Conservation (phyloP, 306 rosid genomes). For the Vicia sativa region DNA sequence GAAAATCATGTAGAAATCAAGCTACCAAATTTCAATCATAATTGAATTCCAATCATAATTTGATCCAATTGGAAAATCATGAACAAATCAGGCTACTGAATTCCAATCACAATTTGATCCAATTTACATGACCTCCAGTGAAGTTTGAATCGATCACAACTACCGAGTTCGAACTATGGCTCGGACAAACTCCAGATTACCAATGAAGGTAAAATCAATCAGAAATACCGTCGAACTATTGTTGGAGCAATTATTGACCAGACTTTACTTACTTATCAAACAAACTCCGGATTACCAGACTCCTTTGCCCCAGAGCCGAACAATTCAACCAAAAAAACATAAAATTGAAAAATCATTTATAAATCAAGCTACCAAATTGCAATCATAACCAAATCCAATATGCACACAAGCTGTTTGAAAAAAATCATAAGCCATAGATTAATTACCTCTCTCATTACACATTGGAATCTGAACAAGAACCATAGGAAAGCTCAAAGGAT, state of each 20-base stretch:
- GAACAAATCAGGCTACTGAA: no score
- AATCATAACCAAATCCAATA: neutral
- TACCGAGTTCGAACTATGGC: no score
- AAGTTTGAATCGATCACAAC: no score
- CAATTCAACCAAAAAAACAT: neutral
- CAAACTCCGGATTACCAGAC: neutral
- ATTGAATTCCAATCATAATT: no score
- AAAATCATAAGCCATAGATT: neutral
- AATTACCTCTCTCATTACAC: slow-evolving; percentile 99
- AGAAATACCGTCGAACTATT: neutral
- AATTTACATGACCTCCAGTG: no score
- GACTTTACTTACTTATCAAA: neutral
- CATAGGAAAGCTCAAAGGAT: slow-evolving; percentile 74
- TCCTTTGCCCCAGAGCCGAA: neutral
- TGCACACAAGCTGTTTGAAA: neutral
- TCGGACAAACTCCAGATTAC: no score
- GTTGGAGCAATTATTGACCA: neutral
- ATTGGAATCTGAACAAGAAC: slow-evolving; percentile 97
- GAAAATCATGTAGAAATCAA: no score
- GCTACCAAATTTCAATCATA: no score
- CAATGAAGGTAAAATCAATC: neutral
- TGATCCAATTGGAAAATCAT: no score
- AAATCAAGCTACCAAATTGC: neutral
- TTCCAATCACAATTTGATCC: no score
- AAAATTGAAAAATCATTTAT: slow-evolving; percentile 17